phyloP scores from a whole-genome alignment of 176 grass and related monocot species.

The Eremochloa ophiuroides region DNA sequence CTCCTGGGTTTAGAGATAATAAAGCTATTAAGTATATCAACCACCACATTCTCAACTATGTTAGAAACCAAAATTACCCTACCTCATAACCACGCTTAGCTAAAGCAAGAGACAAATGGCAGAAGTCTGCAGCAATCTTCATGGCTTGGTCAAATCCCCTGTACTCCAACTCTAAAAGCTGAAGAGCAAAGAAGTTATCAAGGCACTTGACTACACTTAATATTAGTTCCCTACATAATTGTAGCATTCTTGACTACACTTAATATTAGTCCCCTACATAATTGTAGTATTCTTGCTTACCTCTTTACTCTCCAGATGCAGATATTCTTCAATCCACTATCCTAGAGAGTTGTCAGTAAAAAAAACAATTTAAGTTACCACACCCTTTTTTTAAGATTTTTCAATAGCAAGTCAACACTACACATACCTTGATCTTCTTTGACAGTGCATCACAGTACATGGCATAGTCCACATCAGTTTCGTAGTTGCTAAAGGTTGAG shows the following conservation, averaged over 20 bases:
- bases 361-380: not conserved
- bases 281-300: no score
- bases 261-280: no score
- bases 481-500: not conserved
- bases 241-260: not conserved
- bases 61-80: not conserved
- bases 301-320: not conserved
- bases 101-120: not conserved
- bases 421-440: conserved; percentile 21
- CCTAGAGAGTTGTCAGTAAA: not conserved
- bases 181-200: conserved; percentile 10
- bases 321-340: not conserved
- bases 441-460: conserved; percentile 13
- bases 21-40: not conserved
- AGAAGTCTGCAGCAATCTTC: conserved; percentile 10
- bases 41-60: not conserved
- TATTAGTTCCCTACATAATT: not conserved
- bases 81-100: not conserved
- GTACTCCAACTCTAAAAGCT: not conserved
- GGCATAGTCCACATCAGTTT: conserved; percentile 11
- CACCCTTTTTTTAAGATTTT: not conserved
- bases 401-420: not conserved
- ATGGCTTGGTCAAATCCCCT: not conserved
- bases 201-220: not conserved
- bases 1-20: not conserved